Base-by-base conservation (phyloP, 1,139 yeast species). In the Yamadazyma kanchanaburiensis region DNA sequence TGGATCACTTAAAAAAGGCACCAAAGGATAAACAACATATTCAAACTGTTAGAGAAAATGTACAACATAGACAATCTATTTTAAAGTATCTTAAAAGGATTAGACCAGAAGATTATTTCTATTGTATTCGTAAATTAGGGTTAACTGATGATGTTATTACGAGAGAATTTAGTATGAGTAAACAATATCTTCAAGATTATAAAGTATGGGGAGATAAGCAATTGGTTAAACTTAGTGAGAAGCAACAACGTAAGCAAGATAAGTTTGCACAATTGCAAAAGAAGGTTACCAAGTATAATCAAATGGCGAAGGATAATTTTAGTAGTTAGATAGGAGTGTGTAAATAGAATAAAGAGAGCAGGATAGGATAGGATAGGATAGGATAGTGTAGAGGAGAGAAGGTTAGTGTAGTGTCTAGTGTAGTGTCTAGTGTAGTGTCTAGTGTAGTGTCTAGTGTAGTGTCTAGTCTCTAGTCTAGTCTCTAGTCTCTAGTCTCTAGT, bases 91-190 rank as follows among this genome's bases (percentile, higher is more conserved):
- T 91, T 58, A 87, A 87, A 55, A 74, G 72, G 47, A 82, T 77
- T 45, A 67, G 86, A 43, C 88, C 96, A 10, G 76, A 85, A 54
- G 74, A 80, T 47, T 91, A 91, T 61, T 87, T 74, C 58, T 81
- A 87, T 78, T 71, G 95, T 30, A 78, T 89, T 40, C 85, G 84
- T 48, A 87, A 87, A 58, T 69, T 91, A 34, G 97, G 97, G 2
- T 70, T 91, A 39, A 78, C 85, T 19, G 97, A 91, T 56, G 82
- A 74, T 38, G 81, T 81, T 15, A 78, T 88, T 17, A 74, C 74
- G 29, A 66, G 74, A 47, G 96, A 89, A 63, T 89, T 89, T 69
- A 80, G 78, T 57, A 74, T 89, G 80, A 85, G 83, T 46, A 78
- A 77, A 54, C 76, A 77, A 53, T 89, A 89, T 67, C 76, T 87